phyloP scores from a whole-genome alignment of 352 stramenopile genomes.

The Elongisporangium anandrum region DNA sequence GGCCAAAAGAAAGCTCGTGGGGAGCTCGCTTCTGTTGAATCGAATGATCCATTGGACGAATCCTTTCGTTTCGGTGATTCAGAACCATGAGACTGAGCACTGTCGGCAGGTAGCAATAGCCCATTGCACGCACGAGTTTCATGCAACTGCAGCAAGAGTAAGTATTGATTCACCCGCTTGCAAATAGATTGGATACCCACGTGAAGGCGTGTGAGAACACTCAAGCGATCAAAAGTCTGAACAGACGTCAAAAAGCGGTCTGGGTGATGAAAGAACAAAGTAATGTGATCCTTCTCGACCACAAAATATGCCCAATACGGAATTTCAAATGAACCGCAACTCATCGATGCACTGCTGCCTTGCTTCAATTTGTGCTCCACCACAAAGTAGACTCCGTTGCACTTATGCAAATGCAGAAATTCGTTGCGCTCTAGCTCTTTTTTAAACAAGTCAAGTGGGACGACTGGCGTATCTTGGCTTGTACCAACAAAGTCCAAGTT shows the following conservation, averaged over 20 bases:
- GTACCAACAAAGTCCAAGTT: constrained; percentile 63
- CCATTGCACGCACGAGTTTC: constrained; percentile 77
- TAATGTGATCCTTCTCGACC: constrained; percentile 42
- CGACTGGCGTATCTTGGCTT: constrained; percentile 50
- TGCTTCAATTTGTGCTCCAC: constrained; percentile 20
- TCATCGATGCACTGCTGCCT: not conserved
- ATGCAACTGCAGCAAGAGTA: constrained; percentile 81
- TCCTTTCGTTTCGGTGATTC: constrained; percentile 31
- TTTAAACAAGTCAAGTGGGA: constrained; percentile 59
- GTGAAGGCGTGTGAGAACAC: constrained; percentile 68
- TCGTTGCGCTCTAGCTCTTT: constrained; percentile 46
- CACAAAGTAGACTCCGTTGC: constrained; percentile 70
- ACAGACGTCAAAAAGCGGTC: constrained; percentile 15
- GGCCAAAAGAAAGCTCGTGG: constrained; percentile 76
- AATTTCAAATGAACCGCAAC: constrained; percentile 26
- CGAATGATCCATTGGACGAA: constrained; percentile 20
- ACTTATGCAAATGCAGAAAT: constrained; percentile 44
- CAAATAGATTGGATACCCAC: constrained; percentile 61
- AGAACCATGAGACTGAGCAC: constrained; percentile 28
- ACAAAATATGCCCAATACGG: constrained; percentile 82
- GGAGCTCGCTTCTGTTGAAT: constrained; percentile 15
- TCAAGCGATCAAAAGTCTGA: constrained; percentile 42
- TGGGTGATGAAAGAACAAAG: constrained; percentile 62
- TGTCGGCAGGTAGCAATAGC: constrained; percentile 49
- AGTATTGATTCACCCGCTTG: constrained; percentile 81